These are phyloP conservation scores for Debaryomycetaceae sp. DNA, from an alignment of 1,139 yeast species.

Conservation along the genomic window DNA sequence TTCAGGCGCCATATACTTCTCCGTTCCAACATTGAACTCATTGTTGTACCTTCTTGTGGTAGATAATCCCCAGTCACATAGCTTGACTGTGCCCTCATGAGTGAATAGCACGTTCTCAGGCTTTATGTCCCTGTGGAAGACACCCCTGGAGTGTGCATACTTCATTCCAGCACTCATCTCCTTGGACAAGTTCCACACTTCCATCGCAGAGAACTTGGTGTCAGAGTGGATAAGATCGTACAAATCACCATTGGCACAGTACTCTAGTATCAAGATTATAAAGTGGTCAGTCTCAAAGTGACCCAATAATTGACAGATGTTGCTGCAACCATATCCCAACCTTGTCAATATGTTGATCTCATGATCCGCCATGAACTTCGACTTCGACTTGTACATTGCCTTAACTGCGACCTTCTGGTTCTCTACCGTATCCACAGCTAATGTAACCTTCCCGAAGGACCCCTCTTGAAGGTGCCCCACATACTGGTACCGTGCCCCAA, in stretches of 20 bases:
- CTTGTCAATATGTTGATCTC: constrained; percentile 42
- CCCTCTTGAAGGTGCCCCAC: constrained; percentile 46
- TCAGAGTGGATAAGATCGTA: constrained; percentile 40
- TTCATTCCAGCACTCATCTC: constrained; percentile 40
- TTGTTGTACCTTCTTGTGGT: constrained; percentile 31
- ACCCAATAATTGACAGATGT: constrained; percentile 45
- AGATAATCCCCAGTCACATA: constrained; percentile 59
- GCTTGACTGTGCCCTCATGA: constrained; percentile 37
- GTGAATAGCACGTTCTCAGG: constrained; percentile 52
- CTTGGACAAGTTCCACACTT: constrained; percentile 27
- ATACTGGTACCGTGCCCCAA: constrained; percentile 34
- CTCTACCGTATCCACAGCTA: constrained; percentile 36
- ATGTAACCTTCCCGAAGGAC: constrained; percentile 51
- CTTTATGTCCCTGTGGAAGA: constrained; percentile 54
- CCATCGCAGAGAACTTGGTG: constrained; percentile 16
- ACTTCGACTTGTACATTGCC: constrained; percentile 31
- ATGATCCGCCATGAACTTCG: constrained; percentile 36
- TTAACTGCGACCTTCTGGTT: constrained; percentile 40
- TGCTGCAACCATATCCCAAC: constrained; percentile 31
- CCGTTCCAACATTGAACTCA: constrained; percentile 55
- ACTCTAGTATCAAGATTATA: constrained; percentile 47
- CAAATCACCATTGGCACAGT: constrained; percentile 48
- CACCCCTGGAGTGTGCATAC: constrained; percentile 40
- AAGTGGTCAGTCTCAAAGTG: constrained; percentile 38
- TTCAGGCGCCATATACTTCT: constrained; percentile 59